Evolutionary conservation across 2,329 filamentous ascomycete species (phyloP), one percentile per base, ranked within the genome.

Genomic region (Fusarium protoensiforme): DNA sequence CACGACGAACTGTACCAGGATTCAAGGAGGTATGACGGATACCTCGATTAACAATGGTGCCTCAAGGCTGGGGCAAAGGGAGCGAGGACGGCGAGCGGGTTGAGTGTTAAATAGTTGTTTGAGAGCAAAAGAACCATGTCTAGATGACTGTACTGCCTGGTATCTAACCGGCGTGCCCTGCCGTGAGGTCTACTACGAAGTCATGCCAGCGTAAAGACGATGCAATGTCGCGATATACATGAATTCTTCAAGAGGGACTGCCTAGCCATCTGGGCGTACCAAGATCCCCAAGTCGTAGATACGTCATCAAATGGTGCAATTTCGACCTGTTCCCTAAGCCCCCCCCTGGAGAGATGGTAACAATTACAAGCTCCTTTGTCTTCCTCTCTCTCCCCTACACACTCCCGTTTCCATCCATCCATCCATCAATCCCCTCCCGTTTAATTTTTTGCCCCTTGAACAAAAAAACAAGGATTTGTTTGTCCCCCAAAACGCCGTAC

Each of bases 401-500:
- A 68, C 67, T 64, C 67, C 60, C 20, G 53, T 36, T 57, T 60
- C 56, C 51, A n/a, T 64, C 54, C 48, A 27, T 65, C 60, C 67
- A 63, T 72, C 64, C 36, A 31, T 53, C 27, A 18, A 51, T 51
- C 68, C 61, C 61, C 69, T 72, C 65, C 67, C 64, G 43, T 74
- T 73, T 74, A 65, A 75, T 79, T 78, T 78, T 77, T 71, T 69
- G 68, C 77, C 71, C 72, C 68, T 78, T 72, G 72, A 77, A 79
- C 75, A 78, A 78, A 73, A 73, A 79, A 53, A 53, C 46, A 53
- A 53, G 46, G 74, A 76, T 79, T 76, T 76, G 65, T 75, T 75
- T 77, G 77, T 78, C 76, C 80, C 79, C 74, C 46, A 53, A 31
- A 81, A 84, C 82, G 82, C 82, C 82, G 79, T 81, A 84, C 81